Evolutionary conservation across 345 rosid species (phyloP), one percentile per base, ranked within the genome.

Genomic region (Populus pruinosa): DNA sequence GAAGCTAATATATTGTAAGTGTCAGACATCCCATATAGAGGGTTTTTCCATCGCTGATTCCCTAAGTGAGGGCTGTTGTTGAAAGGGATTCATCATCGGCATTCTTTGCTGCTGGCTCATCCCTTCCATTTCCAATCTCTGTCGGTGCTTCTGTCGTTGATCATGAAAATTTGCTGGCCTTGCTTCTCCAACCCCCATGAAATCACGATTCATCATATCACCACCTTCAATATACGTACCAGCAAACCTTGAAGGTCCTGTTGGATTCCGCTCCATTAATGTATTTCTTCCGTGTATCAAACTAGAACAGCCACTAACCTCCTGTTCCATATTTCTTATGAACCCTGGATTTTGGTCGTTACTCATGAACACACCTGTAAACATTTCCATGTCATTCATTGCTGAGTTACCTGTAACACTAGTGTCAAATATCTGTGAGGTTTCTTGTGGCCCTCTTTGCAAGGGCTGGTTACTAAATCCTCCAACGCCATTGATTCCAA

Each of bases 111-210:
- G 91, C 78, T 86, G 88, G 62, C 78, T 82, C 70, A 85, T 78
- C 35, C 82, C 90, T 78, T 82, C 90, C 76, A 87, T 73, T 63
- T 82, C 86, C 80, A 82, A 17, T 39, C 87, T 79, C 67, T 69
- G 76, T 9, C 38, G 76, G 31, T 33, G 76, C 25, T 71, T 36
- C 33, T 74, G 81, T 31, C 74, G 81, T 1, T 80, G 85, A 43
- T 86, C 87, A 33, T 82, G 88, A 70, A 87, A 73, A 69, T 61
- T 77, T 20, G 61, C 31, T 21, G 75, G 72, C 25, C 87, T 83
- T 21, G 84, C 41, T 25, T 87, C 92, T 55, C 87, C 92, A 41
- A 89, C 82, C 31, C 90, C 94, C 92, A 91, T 69, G 67, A 89
- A 89, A 39, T 91, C 92, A 65, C 79, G 87, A 0, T 89, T 88